Percentiles rank a stretch among this genome's conserved stretches.
Evolutionary conservation across 2,329 filamentous ascomycete species (phyloP).

Genomic region (Fusarium sublunatum): DNA sequence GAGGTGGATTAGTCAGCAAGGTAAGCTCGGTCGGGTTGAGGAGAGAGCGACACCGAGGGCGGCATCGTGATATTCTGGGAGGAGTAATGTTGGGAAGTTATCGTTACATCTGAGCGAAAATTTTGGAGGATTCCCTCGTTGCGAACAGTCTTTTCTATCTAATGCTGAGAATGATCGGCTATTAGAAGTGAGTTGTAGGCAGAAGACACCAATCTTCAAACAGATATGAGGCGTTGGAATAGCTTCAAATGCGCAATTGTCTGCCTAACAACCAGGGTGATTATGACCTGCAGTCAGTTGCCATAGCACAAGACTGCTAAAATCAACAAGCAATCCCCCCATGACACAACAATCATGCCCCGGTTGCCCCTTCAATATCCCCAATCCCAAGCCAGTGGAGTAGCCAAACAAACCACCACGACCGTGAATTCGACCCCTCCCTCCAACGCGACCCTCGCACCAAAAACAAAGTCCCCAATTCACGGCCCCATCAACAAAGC

Average conservation of each 20-base stretch:
- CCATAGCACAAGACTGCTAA: too few relatives aligned
- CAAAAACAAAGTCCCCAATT: constrained; percentile 36
- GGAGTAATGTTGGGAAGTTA: background rate
- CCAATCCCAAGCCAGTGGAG: constrained; percentile 18
- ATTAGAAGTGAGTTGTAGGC: background rate
- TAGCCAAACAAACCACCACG: constrained; percentile 21
- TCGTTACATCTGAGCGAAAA: too few relatives aligned
- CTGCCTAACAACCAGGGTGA: too few relatives aligned
- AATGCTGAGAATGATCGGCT: too few relatives aligned
- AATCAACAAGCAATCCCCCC: too few relatives aligned
- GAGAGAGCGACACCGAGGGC: background rate
- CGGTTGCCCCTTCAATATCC: constrained; percentile 41
- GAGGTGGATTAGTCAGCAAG: constrained; percentile 32
- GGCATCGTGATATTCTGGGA: background rate
- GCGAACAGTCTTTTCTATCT: too few relatives aligned
- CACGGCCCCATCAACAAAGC: constrained; percentile 32
- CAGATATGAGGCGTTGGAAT: background rate
- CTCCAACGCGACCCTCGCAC: constrained; percentile 21
- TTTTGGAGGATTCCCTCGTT: too few relatives aligned
- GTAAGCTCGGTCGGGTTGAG: constrained; percentile 3
- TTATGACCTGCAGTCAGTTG: background rate
- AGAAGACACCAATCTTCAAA: background rate
- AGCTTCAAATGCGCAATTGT: background rate
- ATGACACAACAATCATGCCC: too few relatives aligned
- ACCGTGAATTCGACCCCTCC: constrained; percentile 35